These are phyloP conservation scores for Scedosporium minutisporum DNA, from an alignment of 2,329 filamentous ascomycete species.

Conservation along the genomic window DNA sequence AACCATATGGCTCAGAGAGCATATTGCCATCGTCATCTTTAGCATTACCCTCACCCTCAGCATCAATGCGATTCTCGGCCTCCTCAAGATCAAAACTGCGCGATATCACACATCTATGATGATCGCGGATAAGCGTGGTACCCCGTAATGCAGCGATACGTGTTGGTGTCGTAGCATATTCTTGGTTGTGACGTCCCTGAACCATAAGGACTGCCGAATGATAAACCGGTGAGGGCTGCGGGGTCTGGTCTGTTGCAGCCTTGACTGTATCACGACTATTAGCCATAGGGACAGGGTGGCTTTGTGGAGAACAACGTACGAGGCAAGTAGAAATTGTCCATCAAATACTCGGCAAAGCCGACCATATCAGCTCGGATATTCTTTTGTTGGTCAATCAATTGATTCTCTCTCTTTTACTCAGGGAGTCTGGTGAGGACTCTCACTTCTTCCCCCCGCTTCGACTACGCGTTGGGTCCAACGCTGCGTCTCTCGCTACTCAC, in stretches of 20 bases:
- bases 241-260: not conserved
- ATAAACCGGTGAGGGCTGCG: not conserved
- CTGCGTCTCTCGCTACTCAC: too few relatives aligned
- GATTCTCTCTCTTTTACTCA: too few relatives aligned
- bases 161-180: not conserved
- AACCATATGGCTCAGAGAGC: not conserved
- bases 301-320: not conserved
- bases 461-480: too few relatives aligned
- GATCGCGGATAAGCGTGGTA: not conserved
- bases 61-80: not conserved
- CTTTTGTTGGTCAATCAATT: not conserved
- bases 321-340: not conserved
- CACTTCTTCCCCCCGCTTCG: too few relatives aligned
- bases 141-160: not conserved
- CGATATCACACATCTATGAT: not conserved
- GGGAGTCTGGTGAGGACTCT: too few relatives aligned
- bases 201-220: not conserved
- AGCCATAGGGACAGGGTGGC: not conserved
- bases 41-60: not conserved
- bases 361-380: not conserved
- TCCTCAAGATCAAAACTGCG: not conserved
- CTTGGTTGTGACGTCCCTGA: not conserved
- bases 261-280: not conserved
- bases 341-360: not conserved
- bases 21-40: not conserved